Percentiles rank a stretch among this genome's conserved stretches.
Conservation (phyloP, 306 rosid genomes). For the Ochetophila trinervis region DNA sequence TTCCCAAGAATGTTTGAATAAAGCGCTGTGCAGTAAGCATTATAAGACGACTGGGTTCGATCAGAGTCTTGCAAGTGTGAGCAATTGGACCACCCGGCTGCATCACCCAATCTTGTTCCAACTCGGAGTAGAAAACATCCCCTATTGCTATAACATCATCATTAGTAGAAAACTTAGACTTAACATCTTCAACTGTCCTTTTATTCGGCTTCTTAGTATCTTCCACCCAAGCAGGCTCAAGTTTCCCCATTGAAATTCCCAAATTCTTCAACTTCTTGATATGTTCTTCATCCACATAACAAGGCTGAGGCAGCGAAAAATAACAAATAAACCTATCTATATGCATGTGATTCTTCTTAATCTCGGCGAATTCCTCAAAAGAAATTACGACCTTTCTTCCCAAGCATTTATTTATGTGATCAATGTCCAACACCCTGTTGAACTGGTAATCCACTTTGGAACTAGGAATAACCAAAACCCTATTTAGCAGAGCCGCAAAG, state of each 20-base stretch:
- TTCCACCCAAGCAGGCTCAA: constrained; percentile 69
- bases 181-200: constrained; percentile 67
- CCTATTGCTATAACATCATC: constrained; percentile 92
- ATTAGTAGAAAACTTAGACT: constrained; percentile 50
- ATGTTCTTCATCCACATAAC: constrained; percentile 68
- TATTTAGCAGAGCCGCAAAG: constrained; percentile 76
- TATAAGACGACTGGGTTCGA: constrained; percentile 79
- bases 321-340: constrained; percentile 72
- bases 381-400: constrained; percentile 76
- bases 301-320: constrained; percentile 66
- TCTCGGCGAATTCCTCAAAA: constrained; percentile 62
- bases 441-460: constrained; percentile 65
- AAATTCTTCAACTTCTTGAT: constrained; percentile 58
- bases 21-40: constrained; percentile 92
- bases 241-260: constrained; percentile 66
- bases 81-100: constrained; percentile 94
- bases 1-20: constrained; percentile 89
- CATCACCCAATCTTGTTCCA: constrained; percentile 84
- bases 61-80: constrained; percentile 76
- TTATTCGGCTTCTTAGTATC: constrained; percentile 58
- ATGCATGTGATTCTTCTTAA: constrained; percentile 69
- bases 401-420: constrained; percentile 69
- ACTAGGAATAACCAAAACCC: constrained; percentile 84
- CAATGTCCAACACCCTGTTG: constrained; percentile 74
- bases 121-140: constrained; percentile 78